These are phyloP conservation scores for Phalaenopsis equestris DNA, from an alignment of 106 monocot genomes.

Conservation along the genomic window DNA sequence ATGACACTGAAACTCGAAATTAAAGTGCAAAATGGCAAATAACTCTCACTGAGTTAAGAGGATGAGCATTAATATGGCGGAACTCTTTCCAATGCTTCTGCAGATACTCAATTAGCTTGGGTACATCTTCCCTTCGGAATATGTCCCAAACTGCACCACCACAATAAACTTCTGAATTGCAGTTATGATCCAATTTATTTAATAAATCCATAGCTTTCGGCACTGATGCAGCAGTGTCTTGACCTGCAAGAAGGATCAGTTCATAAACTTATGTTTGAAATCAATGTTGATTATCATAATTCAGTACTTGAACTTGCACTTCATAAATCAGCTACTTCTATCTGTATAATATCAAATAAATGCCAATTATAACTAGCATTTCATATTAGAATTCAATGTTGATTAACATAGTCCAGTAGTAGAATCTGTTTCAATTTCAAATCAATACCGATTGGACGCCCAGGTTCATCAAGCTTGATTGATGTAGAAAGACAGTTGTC, in stretches of 20 bases:
- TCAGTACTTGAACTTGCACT: neutral
- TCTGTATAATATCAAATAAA: neutral
- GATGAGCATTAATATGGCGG: conserved; percentile 26
- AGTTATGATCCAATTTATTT: neutral
- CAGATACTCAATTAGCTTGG: conserved; percentile 29
- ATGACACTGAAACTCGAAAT: neutral
- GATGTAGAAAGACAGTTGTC: neutral
- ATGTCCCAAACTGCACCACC: conserved; percentile 54
- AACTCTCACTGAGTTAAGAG: conserved; percentile 30
- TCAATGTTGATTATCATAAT: neutral
- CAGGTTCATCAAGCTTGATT: neutral
- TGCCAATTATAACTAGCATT: neutral
- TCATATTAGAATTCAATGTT: neutral
- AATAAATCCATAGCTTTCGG: neutral
- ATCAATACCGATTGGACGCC: neutral
- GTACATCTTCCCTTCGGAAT: conserved; percentile 42
- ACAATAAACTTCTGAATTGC: conserved; percentile 7
- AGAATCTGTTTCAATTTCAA: neutral
- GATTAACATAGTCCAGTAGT: neutral
- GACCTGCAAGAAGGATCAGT: conserved; percentile 2
- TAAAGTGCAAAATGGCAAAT: neutral
- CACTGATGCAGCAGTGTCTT: neutral
- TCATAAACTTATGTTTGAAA: neutral
- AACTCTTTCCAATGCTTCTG: conserved; percentile 35
- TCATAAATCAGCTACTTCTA: neutral